Evolutionary conservation across 768 basidiomycete genomes (phyloP), one percentile per base, ranked within the genome.

Genomic region (Trametes villosa): DNA sequence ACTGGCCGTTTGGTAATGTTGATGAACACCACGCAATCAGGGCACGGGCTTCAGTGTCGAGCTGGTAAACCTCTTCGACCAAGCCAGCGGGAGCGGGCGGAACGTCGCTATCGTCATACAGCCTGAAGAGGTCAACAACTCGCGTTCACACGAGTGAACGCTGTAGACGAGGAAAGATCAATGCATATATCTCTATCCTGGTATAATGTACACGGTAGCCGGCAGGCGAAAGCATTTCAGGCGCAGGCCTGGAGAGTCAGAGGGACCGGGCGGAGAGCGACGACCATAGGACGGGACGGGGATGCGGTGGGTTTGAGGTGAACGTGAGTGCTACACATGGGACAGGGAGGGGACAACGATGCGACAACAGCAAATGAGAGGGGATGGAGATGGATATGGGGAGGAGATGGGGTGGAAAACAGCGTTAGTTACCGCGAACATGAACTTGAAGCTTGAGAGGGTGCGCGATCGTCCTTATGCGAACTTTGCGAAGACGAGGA

Each of bases 11-110:
- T 13, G 11, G 2, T 0, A n/a, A 3, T 13, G 18, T 22, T 56
- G 27, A 34, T 56, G 38, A 50, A 12, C 15, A 44, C 22, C 15
- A 18, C 3, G 18, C 26, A n/a, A 29, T 40, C 31, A 68, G 67
- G 62, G 41, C 30, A 56, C 53, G 17, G 50, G 48, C 9, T 49
- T 67, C 59, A 38, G 64, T 2, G 78, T 83, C 20, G 75, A 80
- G 30, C 66, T 83, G 22, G 76, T 90, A 3, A 91, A 89, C 70
- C 68, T 92, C 41, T 92, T 92, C 60, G 86, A 91, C 67, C 90
- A 91, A 70, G 76, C 77, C 5, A 81, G 81, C 3, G 89, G 88
- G 44, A 92, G 90, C 70, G 88, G 85, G 47, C 75, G 90, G 66
- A 92, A 91, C 71, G 76, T 89, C 56, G 88, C 83, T 8, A 75